Evolutionary conservation across 129 eudicot species (phyloP), one percentile per base, ranked within the genome.

Genomic region (Apium graveolens): DNA sequence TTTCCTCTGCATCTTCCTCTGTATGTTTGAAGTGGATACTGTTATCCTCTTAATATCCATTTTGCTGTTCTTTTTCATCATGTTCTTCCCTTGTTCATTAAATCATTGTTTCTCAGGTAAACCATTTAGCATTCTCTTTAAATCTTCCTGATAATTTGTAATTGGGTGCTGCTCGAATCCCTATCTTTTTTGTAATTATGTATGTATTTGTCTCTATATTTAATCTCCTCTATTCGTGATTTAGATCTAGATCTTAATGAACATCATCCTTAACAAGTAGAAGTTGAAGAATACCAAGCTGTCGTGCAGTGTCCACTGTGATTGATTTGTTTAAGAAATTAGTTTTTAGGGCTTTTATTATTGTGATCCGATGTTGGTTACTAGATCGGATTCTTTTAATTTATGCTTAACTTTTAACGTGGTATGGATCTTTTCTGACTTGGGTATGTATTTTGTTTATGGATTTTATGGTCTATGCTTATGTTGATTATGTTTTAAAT

Each of bases 331-430:
- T 29, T 60, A 60, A 26, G 4, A 26, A 10, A 60, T 60, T 60
- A n/a, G 68, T 60, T n/a, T 60, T 60, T 60, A 60, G 68, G 68
- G 68, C 34, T 60, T n/a, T 60, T 12, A 60, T 60, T 60, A 60
- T 60, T 60, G 32, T n/a, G 32, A 60, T 60, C 34, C 16, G 17
- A 3, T 60, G 68, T 60, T 60, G 68, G 68, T 26, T 60, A 10
- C 4, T 60, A 26, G 32, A 60, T 60, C 13, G 32, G 4, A 10
- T 60, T 60, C 12, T 60, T 60, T 60, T 60, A 6, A 34, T 60
- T 60, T n/a, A n/a, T 60, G 32, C n/a, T 57, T 24, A 8, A 24
- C 5, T 60, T 60, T n/a, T 60, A 5, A 60, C 14, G 3, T 60
- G 68, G 32, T 26, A 26, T n/a, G 68, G 34, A 60, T 57, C 65